A percentile compares a stretch with the other conserved stretches of the same genome.
These are phyloP conservation scores for Dactylonectria estremocensis DNA, from an alignment of 2,329 filamentous ascomycete species.

Conservation along the genomic window DNA sequence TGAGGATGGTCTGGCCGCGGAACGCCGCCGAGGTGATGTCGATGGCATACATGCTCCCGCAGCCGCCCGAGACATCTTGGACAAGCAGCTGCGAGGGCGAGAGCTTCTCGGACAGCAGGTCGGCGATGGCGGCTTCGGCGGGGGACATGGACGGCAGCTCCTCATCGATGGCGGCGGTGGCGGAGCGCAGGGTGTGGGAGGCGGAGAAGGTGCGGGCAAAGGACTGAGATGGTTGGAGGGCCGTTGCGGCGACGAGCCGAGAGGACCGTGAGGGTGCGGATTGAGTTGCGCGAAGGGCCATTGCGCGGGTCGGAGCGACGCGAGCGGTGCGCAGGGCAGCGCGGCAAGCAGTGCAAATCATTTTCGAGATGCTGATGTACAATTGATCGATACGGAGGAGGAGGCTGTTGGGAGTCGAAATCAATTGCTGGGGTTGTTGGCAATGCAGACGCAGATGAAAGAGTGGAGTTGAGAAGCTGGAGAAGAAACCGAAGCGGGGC, in stretches of 20 bases:
- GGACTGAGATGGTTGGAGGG: slow-evolving; percentile 30
- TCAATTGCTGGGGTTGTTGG: neutral
- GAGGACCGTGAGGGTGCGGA: slow-evolving; percentile 25
- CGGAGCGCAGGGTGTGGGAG: slow-evolving; percentile 15
- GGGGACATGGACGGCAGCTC: slow-evolving; percentile 55
- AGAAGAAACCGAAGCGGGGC: neutral
- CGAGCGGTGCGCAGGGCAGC: slow-evolving; percentile 44
- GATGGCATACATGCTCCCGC: slow-evolving; percentile 90
- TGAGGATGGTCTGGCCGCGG: slow-evolving; percentile 78
- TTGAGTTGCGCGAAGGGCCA: slow-evolving; percentile 6
- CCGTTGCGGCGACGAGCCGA: slow-evolving; percentile 9
- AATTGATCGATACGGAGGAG: slow-evolving; percentile 1
- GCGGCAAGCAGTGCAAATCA: slow-evolving; percentile 48
- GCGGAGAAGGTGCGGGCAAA: slow-evolving; percentile 26
- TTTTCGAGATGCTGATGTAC: slow-evolving; percentile 17
- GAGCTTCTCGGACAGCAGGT: slow-evolving; percentile 66
- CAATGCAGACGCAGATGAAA: neutral
- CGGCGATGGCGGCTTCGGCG: slow-evolving; percentile 73
- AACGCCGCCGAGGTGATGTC: slow-evolving; percentile 82
- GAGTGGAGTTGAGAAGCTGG: slow-evolving; percentile 1
- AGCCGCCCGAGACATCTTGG: slow-evolving; percentile 86
- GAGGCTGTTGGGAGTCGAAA: neutral
- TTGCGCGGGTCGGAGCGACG: slow-evolving; percentile 26
- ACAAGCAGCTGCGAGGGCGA: slow-evolving; percentile 71
- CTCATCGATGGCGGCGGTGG: slow-evolving; percentile 29